Base-by-base conservation (phyloP, 306 rosid genomes). In the Citrullus amarus region DNA sequence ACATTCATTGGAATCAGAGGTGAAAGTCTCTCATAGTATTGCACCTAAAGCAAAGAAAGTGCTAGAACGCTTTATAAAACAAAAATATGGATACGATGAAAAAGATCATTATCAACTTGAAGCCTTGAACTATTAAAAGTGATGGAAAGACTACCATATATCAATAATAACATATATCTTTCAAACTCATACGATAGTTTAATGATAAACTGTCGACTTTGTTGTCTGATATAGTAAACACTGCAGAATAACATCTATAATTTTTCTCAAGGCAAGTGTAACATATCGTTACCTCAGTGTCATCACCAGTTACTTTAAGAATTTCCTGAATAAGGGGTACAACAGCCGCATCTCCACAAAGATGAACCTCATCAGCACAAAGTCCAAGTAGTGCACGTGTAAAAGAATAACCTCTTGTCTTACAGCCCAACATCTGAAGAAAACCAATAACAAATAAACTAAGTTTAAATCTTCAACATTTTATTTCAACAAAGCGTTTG, bases 281-380 rank as follows among this genome's bases (percentile, higher is more conserved):
- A 25, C 41, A 48, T 48, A 56, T 60, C 70, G 53, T 72, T 90
- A 92, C 97, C 98, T 92, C 97, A 74, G 91, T 80, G 65, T 89
- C 88, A 78, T 95, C 97, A 20, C 84, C 89, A 12, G 98, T 95
- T 59, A 91, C 88, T 85, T 82, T 86, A 59, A 95, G 80, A 77
- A 95, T 92, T 71, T 95, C 95, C 86, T 87, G 88, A 88, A 95
- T 86, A 67, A 95, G 93, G 58, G 99, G 96, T 76, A 90, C 86
- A 75, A 83, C 88, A 74, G 97, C 99, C 79, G 97, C 83, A 84
- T 95, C 99, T 82, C 99, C 99, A 85, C 97, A 92, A 70, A 95
- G 92, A 86, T 95, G 97, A 88, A 95, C 89, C 84, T 91, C 97
- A 83, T 95, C 92, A 15, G 96, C 91, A 87, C 97, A 89, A 74